phyloP scores from a whole-genome alignment of 2,329 filamentous ascomycete genomes.

The Ophiostoma novo-ulmi region DNA sequence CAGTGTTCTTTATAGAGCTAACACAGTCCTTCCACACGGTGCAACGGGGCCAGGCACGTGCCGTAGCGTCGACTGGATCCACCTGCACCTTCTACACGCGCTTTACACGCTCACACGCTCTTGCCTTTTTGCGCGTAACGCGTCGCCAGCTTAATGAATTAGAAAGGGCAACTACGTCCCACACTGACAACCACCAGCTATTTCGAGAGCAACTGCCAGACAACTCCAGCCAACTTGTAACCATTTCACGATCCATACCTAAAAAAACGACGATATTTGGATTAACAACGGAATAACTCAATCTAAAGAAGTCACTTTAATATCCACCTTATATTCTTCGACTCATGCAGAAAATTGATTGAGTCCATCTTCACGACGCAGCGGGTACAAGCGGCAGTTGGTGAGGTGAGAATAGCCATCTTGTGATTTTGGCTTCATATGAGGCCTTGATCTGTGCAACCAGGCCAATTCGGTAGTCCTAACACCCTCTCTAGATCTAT shows the following conservation, averaged over 20 bases:
- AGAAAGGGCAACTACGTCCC: conserved; percentile 22
- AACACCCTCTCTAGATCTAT: conserved; percentile 33
- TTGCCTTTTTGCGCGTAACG: conserved; percentile 22
- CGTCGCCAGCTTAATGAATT: conserved; percentile 21
- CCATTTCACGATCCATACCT: neutral
- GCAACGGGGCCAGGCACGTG: conserved; percentile 13
- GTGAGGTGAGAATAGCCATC: neutral
- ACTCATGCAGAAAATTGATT: neutral
- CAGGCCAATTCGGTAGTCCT: neutral
- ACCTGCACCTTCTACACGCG: conserved; percentile 16
- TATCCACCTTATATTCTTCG: neutral
- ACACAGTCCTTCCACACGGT: conserved; percentile 11
- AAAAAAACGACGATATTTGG: neutral
- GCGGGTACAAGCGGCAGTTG: conserved; percentile 1
- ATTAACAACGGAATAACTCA: neutral
- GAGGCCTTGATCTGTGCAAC: neutral
- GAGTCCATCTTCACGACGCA: neutral
- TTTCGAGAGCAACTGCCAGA: neutral
- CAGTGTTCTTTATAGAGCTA: neutral
- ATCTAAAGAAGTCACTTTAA: neutral
- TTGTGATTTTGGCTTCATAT: neutral
- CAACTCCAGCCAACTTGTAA: neutral
- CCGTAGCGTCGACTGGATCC: conserved; percentile 17
- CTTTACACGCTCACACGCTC: conserved; percentile 20
- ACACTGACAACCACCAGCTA: conserved; percentile 3